Evolutionary conservation across 768 basidiomycete genomes (phyloP), one percentile per base, ranked within the genome.

Genomic region (Termitomyces sp.): DNA sequence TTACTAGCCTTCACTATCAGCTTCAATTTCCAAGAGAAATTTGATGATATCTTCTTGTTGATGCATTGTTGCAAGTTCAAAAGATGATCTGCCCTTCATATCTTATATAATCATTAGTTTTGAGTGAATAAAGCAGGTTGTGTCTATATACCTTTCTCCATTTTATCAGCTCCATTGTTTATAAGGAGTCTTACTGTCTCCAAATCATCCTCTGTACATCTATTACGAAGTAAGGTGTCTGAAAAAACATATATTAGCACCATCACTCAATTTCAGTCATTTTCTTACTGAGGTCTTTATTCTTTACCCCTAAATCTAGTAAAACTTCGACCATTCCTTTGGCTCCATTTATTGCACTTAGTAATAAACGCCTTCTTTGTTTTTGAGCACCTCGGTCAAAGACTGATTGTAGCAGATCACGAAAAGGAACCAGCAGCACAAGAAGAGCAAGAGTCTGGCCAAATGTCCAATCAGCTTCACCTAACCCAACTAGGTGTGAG

Each of bases 361-460:
- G 28, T 3, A 50, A 23, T 15, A 49, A 33, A 15, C 48, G 48
- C 2, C 33, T 35, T 23, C 48, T 21, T 49, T 49, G 48, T 14
- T 49, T 49, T 11, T 14, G 33, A 37, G 48, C 33, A 35, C 48
- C 48, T 21, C 37, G 33, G 35, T 49, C 33, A 35, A 49, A 49
- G 12, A 49, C 21, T 50, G 48, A 50, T 23, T 50, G 33, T 15
- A 50, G 31, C 35, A 58, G 5, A 47, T 58, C 52, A 46, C 57
- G 52, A 1, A 48, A 28, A 54, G 57, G 52, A 1, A 58, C 53
- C 4, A 58, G 50, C n/a, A 58, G 57, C 1, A 58, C 19, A 15
- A 58, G 47, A 3, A 58, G 10, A 26, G 57, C 57, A 37, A 58
- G 52, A 21, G 50, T 58, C 28, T 58, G 57, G 15, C 57, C 57